Evolutionary conservation across 192 early-diverging fungal species (phyloP).

Genomic region (Coemansia sp.): DNA sequence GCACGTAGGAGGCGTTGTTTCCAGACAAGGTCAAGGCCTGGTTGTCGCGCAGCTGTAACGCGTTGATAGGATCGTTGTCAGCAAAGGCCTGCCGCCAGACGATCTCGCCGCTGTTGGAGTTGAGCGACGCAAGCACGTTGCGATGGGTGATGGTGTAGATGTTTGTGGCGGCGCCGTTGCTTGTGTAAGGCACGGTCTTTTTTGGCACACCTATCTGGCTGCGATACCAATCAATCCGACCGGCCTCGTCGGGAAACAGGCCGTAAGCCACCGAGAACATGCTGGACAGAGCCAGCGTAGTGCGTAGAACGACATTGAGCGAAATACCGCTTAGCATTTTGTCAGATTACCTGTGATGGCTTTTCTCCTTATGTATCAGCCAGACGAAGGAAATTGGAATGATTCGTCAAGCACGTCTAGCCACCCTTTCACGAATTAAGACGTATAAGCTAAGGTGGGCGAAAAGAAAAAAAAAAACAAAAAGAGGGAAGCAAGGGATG

Average conservation of each 20-base stretch:
- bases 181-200: conserved; percentile 20
- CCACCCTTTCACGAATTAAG: no score
- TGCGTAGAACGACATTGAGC: conserved; percentile 9
- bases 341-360: background rate
- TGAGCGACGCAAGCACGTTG: conserved; percentile 73
- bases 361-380: no score
- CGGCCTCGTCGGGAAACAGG: conserved; percentile 53
- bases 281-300: conserved; percentile 22
- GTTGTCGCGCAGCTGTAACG: conserved; percentile 44
- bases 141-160: conserved; percentile 66
- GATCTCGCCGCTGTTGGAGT: conserved; percentile 65
- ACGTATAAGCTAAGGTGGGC: no score
- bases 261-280: conserved; percentile 15
- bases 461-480: conserved; percentile 2
- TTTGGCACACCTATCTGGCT: conserved; percentile 43
- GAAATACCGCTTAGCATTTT: conserved; percentile 20
- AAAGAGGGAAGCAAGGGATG: background rate
- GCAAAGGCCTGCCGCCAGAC: conserved; percentile 78
- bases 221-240: conserved; percentile 52
- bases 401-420: background rate
- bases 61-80: conserved; percentile 57
- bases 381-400: background rate
- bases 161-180: conserved; percentile 33
- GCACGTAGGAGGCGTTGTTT: conserved; percentile 23
- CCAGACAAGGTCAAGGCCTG: conserved; percentile 40